Conservation (phyloP, 108 stramenopile species). For the Cyclotella kingstonii region DNA sequence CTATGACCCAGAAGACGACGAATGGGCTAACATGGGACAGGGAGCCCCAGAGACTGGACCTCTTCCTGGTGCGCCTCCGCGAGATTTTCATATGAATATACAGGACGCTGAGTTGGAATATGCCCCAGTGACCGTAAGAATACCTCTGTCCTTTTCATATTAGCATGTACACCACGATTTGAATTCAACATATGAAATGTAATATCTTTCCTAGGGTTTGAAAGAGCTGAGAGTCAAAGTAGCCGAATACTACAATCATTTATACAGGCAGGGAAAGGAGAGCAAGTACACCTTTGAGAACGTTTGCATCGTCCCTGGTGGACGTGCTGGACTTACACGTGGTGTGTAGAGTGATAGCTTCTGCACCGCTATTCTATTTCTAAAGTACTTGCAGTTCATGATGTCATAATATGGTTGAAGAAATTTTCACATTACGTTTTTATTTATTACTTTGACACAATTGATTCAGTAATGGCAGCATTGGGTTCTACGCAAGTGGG, state of each 20-base stretch:
- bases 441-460: no score
- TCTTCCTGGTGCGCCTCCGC: constrained; percentile 35
- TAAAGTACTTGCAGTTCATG: no score
- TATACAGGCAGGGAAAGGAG: constrained; percentile 46
- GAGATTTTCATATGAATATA: constrained; percentile 43
- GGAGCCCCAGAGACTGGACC: constrained; percentile 49
- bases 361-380: no score
- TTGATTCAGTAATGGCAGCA: constrained; percentile 33
- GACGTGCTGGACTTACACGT: constrained; percentile 46
- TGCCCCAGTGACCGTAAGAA: constrained; percentile 30
- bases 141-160: not conserved
- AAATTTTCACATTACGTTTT: no score
- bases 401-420: no score
- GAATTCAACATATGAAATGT: no score
- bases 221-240: constrained; percentile 30
- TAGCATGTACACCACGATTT: no score
- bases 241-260: constrained; percentile 44
- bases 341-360: not conserved
- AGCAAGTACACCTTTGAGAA: constrained; percentile 46
- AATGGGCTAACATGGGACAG: constrained; percentile 40
- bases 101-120: constrained; percentile 45
- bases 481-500: constrained; percentile 43
- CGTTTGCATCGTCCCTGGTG: constrained; percentile 55
- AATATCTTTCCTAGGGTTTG: constrained; percentile 1
- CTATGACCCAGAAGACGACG: constrained; percentile 16